These are phyloP conservation scores for Tilletia indica DNA, from an alignment of 1,284 basidiomycete genomes.

Conservation along the genomic window DNA sequence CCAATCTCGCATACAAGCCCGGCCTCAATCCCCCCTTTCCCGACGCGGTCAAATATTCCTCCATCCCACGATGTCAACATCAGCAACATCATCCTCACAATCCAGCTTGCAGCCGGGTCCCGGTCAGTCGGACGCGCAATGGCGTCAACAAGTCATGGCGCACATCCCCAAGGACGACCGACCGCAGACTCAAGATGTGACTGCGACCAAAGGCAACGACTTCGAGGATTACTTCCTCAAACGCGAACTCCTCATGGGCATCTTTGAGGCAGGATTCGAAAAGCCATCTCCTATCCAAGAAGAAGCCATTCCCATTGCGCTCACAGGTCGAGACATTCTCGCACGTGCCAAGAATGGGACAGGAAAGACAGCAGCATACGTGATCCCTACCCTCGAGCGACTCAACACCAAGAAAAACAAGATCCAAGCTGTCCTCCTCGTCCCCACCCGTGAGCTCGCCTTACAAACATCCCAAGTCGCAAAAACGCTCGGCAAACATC, in stretches of 20 bases:
- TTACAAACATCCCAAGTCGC: slow-evolving; percentile 88
- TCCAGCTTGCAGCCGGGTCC: slow-evolving; percentile 29
- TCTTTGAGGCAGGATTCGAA: slow-evolving; percentile 68
- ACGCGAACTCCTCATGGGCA: slow-evolving; percentile 56
- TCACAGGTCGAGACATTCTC: slow-evolving; percentile 70
- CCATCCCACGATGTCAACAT: neutral
- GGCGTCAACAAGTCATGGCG: slow-evolving; percentile 39
- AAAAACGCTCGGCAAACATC: slow-evolving; percentile 93
- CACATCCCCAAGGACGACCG: slow-evolving; percentile 46
- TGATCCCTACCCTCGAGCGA: slow-evolving; percentile 92
- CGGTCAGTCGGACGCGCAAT: slow-evolving; percentile 41
- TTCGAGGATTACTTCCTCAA: slow-evolving; percentile 56
- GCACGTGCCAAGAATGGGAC: slow-evolving; percentile 65
- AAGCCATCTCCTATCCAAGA: slow-evolving; percentile 96
- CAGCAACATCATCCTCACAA: slow-evolving; percentile 16
- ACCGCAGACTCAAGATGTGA: slow-evolving; percentile 55
- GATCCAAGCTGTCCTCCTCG: slow-evolving; percentile 69
- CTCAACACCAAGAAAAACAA: slow-evolving; percentile 80
- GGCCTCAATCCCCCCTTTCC: too few species aligned
- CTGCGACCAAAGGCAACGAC: slow-evolving; percentile 55
- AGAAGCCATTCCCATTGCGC: slow-evolving; percentile 66
- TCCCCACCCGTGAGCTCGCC: slow-evolving; percentile 54
- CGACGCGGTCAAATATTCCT: neutral
- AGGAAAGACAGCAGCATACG: slow-evolving; percentile 90
- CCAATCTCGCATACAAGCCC: too few species aligned